These are phyloP conservation scores for Sporodiniella umbellata DNA, from an alignment of 371 early-diverging fungal genomes.

Conservation along the genomic window DNA sequence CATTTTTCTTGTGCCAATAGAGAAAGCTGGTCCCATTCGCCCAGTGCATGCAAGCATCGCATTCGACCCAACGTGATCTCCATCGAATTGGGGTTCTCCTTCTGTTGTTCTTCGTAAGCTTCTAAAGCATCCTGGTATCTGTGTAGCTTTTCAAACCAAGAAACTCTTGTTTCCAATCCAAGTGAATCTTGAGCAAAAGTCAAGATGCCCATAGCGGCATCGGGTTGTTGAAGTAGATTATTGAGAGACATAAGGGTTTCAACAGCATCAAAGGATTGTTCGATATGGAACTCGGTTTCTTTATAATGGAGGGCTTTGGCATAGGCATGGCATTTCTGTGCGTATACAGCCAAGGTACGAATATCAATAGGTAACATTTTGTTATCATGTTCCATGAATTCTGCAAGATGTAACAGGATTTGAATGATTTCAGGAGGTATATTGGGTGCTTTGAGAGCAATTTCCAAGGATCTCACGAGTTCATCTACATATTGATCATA, in stretches of 20 bases:
- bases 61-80: slow-evolving; percentile 85
- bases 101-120: slow-evolving; percentile 83
- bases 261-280: slow-evolving; percentile 83
- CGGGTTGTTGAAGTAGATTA: slow-evolving; percentile 93
- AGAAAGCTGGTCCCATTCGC: slow-evolving; percentile 92
- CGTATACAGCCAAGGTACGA: slow-evolving; percentile 85
- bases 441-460: slow-evolving; percentile 79
- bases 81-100: slow-evolving; percentile 72
- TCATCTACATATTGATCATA: slow-evolving; percentile 92
- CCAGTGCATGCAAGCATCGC: slow-evolving; percentile 89
- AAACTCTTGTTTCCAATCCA: slow-evolving; percentile 82
- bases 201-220: slow-evolving; percentile 95
- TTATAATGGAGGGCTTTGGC: slow-evolving; percentile 97
- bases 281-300: slow-evolving; percentile 91
- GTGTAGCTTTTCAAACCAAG: slow-evolving; percentile 94
- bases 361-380: slow-evolving; percentile 94
- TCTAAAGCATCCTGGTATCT: slow-evolving; percentile 94
- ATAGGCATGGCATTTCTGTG: slow-evolving; percentile 92
- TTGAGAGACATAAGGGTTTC: slow-evolving; percentile 94
- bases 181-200: slow-evolving; percentile 87
- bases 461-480: slow-evolving; percentile 81
- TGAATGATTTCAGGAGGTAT: slow-evolving; percentile 94
- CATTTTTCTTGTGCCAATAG: slow-evolving; percentile 83
- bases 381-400: slow-evolving; percentile 98
- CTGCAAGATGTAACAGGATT: slow-evolving; percentile 90